These are phyloP conservation scores for Arabis hirsuta DNA, from an alignment of 345 rosid species.

Conservation along the genomic window DNA sequence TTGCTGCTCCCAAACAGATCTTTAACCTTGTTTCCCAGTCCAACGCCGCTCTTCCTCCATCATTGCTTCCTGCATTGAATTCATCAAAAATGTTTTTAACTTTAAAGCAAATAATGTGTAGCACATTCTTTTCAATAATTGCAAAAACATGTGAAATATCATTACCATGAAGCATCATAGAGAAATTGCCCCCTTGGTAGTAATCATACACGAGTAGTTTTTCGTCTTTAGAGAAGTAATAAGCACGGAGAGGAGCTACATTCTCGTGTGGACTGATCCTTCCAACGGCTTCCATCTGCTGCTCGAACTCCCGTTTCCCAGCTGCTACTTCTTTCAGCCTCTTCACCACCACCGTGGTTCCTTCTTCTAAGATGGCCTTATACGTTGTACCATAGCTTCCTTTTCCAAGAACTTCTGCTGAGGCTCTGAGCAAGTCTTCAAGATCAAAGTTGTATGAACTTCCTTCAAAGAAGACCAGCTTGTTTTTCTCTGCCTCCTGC, in stretches of 20 bases:
- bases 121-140: neutral
- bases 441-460: slow-evolving; percentile 79
- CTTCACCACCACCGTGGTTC: slow-evolving; percentile 84
- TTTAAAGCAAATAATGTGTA: neutral
- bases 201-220: slow-evolving; percentile 86
- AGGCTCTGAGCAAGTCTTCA: slow-evolving; percentile 90
- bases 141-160: slow-evolving; percentile 24
- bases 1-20: slow-evolving; percentile 73
- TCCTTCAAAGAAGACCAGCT: slow-evolving; percentile 91
- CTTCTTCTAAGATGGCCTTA: slow-evolving; percentile 92
- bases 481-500: slow-evolving; percentile 95
- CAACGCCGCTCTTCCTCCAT: slow-evolving; percentile 51
- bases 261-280: slow-evolving; percentile 73
- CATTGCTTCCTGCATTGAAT: slow-evolving; percentile 55
- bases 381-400: slow-evolving; percentile 94
- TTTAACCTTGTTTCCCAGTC: slow-evolving; percentile 82
- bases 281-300: slow-evolving; percentile 84
- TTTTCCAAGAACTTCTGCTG: slow-evolving; percentile 96
- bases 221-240: slow-evolving; percentile 94
- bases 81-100: slow-evolving; percentile 17
- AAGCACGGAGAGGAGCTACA: slow-evolving; percentile 87
- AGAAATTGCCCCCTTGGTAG: slow-evolving; percentile 69
- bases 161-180: slow-evolving; percentile 72
- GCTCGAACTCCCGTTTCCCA: slow-evolving; percentile 92
- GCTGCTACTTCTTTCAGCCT: slow-evolving; percentile 75